Percentiles rank a stretch among this genome's conserved stretches.
Evolutionary conservation across 306 rosid genomes (phyloP).

Genomic region (Dryas alaskensis): DNA sequence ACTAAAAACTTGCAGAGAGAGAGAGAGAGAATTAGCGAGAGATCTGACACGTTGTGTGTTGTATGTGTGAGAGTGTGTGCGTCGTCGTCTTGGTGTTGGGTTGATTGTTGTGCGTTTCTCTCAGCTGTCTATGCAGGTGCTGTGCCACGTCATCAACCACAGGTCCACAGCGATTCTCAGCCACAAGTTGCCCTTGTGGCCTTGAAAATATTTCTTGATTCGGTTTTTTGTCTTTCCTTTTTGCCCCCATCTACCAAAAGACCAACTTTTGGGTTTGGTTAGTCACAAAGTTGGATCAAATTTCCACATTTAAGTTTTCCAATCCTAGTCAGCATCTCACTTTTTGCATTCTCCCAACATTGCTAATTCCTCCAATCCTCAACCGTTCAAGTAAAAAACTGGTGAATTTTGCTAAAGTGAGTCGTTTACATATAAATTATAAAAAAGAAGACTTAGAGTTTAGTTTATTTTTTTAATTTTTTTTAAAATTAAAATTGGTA

Average conservation of each 20-base stretch:
- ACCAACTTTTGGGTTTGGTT: not conserved
- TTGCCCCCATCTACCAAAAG: not conserved
- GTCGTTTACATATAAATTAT: too few species aligned
- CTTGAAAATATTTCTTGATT: slow-evolving; percentile 21
- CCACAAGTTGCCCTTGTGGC: slow-evolving; percentile 51
- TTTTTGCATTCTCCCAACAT: not conserved
- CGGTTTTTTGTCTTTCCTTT: not conserved
- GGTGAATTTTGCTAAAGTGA: too few species aligned
- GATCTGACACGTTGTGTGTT: slow-evolving; percentile 38
- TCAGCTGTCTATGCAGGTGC: slow-evolving; percentile 25
- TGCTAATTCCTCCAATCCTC: not conserved
- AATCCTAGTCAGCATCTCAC: not conserved
- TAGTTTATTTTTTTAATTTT: too few species aligned
- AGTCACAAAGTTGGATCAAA: not conserved
- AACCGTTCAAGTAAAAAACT: too few species aligned
- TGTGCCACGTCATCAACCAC: slow-evolving; percentile 35
- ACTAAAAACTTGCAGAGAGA: slow-evolving; percentile 11
- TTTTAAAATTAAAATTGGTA: too few species aligned
- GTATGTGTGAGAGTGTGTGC: slow-evolving; percentile 9
- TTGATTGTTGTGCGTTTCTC: not conserved
- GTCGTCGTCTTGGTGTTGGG: slow-evolving; percentile 14
- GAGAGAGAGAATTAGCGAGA: slow-evolving; percentile 16
- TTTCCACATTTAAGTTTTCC: not conserved
- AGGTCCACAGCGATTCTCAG: slow-evolving; percentile 30
- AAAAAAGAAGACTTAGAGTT: too few species aligned